Conservation (phyloP, 345 rosid species). For the Bruguiera parviflora region DNA sequence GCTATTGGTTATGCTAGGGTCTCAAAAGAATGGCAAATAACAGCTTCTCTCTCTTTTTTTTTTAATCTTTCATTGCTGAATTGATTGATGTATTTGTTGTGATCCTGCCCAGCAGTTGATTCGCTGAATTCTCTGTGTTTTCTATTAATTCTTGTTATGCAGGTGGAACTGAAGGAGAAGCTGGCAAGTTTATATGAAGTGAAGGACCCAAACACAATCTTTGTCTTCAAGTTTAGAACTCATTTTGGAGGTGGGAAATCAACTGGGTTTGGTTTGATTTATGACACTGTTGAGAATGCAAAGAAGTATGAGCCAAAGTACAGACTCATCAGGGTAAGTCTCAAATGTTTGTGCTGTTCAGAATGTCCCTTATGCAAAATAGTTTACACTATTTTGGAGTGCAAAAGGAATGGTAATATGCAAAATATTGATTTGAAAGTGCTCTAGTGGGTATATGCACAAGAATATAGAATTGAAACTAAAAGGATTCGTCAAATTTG, state of each 20-base stretch:
- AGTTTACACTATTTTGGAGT: too few species aligned
- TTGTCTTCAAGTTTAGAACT: slow-evolving; percentile 93
- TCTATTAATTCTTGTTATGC: not conserved
- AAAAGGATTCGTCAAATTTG: too few species aligned
- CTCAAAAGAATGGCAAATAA: too few species aligned
- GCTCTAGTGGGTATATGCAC: too few species aligned
- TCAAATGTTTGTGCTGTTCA: not conserved
- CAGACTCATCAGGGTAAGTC: slow-evolving; percentile 92
- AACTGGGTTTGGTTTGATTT: slow-evolving; percentile 93
- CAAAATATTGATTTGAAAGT: too few species aligned
- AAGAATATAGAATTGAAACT: too few species aligned
- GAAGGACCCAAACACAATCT: slow-evolving; percentile 82
- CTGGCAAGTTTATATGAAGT: slow-evolving; percentile 77
- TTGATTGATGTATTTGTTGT: not conserved
- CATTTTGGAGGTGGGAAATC: slow-evolving; percentile 99
- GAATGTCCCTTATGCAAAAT: not conserved
- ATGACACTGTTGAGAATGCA: slow-evolving; percentile 79
- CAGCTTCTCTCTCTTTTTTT: too few species aligned
- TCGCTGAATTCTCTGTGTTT: not conserved
- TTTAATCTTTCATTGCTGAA: too few species aligned
- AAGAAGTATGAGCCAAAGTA: slow-evolving; percentile 96
- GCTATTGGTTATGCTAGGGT: too few species aligned
- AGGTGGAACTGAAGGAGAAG: slow-evolving; percentile 94
- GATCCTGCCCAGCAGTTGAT: not conserved
- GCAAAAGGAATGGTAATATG: too few species aligned